A percentile compares a stretch with the other conserved stretches of the same genome.
phyloP scores from a whole-genome alignment of 371 early-diverging fungal species.

The Rhizopus delemar region DNA sequence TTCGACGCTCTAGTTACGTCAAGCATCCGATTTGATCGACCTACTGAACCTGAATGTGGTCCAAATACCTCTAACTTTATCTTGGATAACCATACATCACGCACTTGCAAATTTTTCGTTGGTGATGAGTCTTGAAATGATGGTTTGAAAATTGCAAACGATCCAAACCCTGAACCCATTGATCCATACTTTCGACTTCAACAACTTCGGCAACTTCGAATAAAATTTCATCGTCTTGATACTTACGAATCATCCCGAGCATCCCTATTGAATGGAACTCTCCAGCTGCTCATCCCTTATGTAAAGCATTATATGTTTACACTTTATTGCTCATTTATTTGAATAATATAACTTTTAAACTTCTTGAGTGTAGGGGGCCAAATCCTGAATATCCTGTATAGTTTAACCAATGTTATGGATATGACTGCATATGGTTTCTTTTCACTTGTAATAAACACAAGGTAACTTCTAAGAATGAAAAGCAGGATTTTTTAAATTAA shows the following conservation, averaged over 20 bases:
- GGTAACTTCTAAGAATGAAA: no score
- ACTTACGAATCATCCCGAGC: constrained; percentile 12
- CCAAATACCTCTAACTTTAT: constrained; percentile 6
- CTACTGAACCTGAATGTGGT: constrained; percentile 7
- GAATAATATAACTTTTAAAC: no score
- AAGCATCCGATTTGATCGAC: constrained; percentile 5
- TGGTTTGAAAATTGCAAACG: not conserved
- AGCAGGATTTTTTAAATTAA: no score
- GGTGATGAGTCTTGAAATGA: constrained; percentile 2
- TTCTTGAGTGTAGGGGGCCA: no score
- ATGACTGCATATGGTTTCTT: no score
- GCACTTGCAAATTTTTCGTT: constrained; percentile 1
- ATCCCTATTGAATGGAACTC: constrained; percentile 7
- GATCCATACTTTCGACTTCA: constrained; percentile 8
- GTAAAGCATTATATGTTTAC: no score
- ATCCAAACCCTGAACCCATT: constrained; percentile 1
- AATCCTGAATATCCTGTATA: no score
- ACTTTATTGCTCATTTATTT: no score
- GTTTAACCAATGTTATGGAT: no score
- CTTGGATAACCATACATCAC: not conserved
- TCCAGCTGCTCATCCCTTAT: not conserved
- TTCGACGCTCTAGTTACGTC: constrained; percentile 10
- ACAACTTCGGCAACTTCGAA: constrained; percentile 13
- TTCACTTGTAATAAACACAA: no score
- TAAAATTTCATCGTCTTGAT: constrained; percentile 9